phyloP scores from a whole-genome alignment of 805 yeast species.

The Myxozyma geophila region DNA sequence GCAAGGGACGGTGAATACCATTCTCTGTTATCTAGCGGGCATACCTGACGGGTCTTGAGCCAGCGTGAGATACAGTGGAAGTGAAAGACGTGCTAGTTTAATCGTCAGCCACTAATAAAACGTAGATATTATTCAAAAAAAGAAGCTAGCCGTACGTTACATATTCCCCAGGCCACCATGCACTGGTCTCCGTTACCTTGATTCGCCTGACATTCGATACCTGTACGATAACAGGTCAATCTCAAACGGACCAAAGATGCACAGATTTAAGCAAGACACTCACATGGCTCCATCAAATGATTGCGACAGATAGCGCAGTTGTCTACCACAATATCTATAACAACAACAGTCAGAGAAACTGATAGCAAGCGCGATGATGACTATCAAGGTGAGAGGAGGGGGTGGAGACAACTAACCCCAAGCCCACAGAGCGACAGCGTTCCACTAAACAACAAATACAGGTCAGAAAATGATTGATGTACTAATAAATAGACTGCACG shows the following conservation, averaged over 20 bases:
- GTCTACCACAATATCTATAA: constrained; percentile 76
- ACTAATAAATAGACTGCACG: neutral
- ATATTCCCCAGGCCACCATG: constrained; percentile 94
- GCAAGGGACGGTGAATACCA: constrained; percentile 53
- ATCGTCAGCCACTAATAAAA: neutral
- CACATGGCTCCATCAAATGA: constrained; percentile 97
- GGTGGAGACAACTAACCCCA: constrained; percentile 55
- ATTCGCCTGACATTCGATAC: constrained; percentile 87
- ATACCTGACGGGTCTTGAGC: constrained; percentile 92
- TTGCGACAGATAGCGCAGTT: constrained; percentile 98
- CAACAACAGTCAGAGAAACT: neutral
- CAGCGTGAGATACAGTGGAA: constrained; percentile 94
- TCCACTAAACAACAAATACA: constrained; percentile 58
- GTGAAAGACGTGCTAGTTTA: constrained; percentile 84
- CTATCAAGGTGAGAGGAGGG: neutral
- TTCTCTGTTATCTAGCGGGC: constrained; percentile 93
- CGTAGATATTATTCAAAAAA: neutral
- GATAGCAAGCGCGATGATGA: neutral
- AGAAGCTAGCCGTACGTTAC: constrained; percentile 55
- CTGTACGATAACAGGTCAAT: constrained; percentile 8
- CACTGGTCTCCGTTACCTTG: constrained; percentile 74
- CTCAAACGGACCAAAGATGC: neutral
- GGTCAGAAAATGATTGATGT: neutral
- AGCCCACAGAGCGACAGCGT: constrained; percentile 99
- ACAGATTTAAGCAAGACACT: neutral